Evolutionary conservation across 108 stramenopile genomes (phyloP), one percentile per base, ranked within the genome.

Genomic region (Nitzschia palea): DNA sequence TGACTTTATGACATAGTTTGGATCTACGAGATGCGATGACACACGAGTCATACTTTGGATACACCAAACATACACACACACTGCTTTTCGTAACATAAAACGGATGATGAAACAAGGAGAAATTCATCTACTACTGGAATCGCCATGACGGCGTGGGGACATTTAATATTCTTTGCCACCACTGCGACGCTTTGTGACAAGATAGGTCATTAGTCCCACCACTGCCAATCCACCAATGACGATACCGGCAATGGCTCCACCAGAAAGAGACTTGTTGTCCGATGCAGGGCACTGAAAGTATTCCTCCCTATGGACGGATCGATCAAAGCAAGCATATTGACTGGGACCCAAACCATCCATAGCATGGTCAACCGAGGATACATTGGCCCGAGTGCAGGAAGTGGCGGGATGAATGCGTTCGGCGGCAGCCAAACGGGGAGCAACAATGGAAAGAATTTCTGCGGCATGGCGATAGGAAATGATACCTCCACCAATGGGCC

Each of bases 201-300:
- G n/a, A n/a, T n/a, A n/a, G n/a, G n/a, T n/a, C n/a, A n/a, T n/a
- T n/a, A n/a, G n/a, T n/a, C n/a, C n/a, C 40, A 53, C 36, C 5
- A 61, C 60, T 2, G 31, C 60, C 3, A 18, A 33, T 4, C 33
- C 60, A 43, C 26, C 31, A n/a, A n/a, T n/a, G 4, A 36, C 33
- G 42, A 61, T 61, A 6, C 60, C 60, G 33, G 37, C 20, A 36
- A 61, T 61, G 20, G 60, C 60, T 5, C 60, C 60, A 22, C 37
- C 37, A 9, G n/a, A n/a, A 10, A 53, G 17, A n/a, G n/a, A n/a
- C 18, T 53, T 53, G 9, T 42, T 42, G 17, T 22, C 18, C 23
- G 9, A n/a, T 10, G 60, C 60, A 18, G 60, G 60, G 40, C 60
- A 61, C 26, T 61, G 37, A 20, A 61, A 42, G 31, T 61, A 61